A percentile compares a stretch with the other conserved stretches of the same genome.
Conservation (phyloP, 768 basidiomycete species). For the Tylopilus sp. region DNA sequence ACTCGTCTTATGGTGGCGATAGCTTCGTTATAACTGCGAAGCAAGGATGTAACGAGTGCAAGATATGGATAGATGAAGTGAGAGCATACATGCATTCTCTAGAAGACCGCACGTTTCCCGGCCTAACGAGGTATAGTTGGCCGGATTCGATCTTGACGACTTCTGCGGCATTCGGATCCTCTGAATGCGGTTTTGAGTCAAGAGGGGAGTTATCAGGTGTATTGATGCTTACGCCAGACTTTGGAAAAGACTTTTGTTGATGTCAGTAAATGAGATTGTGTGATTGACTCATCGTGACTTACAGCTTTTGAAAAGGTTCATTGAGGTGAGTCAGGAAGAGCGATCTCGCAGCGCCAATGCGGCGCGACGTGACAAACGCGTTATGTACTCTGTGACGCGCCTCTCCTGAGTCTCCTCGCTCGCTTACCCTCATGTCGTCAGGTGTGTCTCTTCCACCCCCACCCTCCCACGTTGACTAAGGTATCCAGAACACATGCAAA, state of each 20-base stretch:
- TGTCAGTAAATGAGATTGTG: conserved; percentile 19
- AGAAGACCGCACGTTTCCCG: conserved; percentile 86
- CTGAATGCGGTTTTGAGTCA: conserved; percentile 42
- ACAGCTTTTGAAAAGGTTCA: conserved; percentile 88
- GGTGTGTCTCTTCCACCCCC: conserved; percentile 5
- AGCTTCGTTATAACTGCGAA: conserved; percentile 84
- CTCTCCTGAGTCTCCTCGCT: no score
- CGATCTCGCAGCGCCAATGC: conserved; percentile 10
- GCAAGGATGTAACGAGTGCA: not conserved
- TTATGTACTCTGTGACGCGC: conserved; percentile 24
- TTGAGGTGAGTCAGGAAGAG: conserved; percentile 34
- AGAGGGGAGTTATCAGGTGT: conserved; percentile 13
- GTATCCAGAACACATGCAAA: conserved; percentile 1
- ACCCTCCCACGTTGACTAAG: not conserved
- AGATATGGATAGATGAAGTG: not conserved
- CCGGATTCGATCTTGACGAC: conserved; percentile 93
- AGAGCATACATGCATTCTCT: conserved; percentile 91
- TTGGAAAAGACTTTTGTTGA: conserved; percentile 68
- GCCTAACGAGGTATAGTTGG: conserved; percentile 86
- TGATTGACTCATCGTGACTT: conserved; percentile 32
- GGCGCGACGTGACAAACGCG: conserved; percentile 25
- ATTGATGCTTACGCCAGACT: conserved; percentile 82
- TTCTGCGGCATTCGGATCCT: conserved; percentile 92
- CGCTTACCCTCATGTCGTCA: conserved; percentile 1
- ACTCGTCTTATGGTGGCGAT: conserved; percentile 91